Evolutionary conservation across 2,329 filamentous ascomycete genomes (phyloP), one percentile per base, ranked within the genome.

Genomic region (Whalleya microplaca): DNA sequence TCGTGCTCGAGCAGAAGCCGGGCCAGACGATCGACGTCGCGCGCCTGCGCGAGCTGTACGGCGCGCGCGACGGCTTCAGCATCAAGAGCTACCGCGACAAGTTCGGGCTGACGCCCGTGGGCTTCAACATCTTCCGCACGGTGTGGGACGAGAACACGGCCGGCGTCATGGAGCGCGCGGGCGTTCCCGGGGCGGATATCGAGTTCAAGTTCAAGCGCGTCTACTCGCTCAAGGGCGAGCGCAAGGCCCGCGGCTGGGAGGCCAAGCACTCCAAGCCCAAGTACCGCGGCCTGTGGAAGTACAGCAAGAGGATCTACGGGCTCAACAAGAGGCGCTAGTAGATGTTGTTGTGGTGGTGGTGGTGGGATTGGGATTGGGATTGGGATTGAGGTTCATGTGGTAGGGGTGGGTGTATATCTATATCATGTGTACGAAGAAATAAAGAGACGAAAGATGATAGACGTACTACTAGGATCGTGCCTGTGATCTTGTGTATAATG

Each of bases 101-200:
- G 71, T 85, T 91, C 71, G 75, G 78, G 55, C 78, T 95, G 59
- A 82, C 79, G 56, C 85, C 93, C 7, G 86, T 97, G 56, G 93
- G 93, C 43, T 90, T 92, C 66, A 91, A 87, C 71, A 78, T 99
- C 66, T 99, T 98, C 86, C 87, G 95, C 64, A 88, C 86, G 58
- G 78, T 89, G 63, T 98, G 93, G 91, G 95, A 99, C 73, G 90
- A 95, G 57, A 85, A 84, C 67, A 99, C 91, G 51, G 86, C 85
- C n/a, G 86, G 80, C 48, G 91, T 99, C 61, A 97, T 99, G 94
- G 80, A 86, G 70, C 84, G 90, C 66, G 84, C 90, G 65, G 86
- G 84, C 58, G 80, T 96, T 60, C 82, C 85, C 23, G 92, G 92
- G 46, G 86, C 87, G 56, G 88, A 96, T 69, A 73, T 97, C 62